These are phyloP conservation scores for Hyphopichia khmerensis DNA, from an alignment of 1,139 yeast genomes.

Conservation along the genomic window DNA sequence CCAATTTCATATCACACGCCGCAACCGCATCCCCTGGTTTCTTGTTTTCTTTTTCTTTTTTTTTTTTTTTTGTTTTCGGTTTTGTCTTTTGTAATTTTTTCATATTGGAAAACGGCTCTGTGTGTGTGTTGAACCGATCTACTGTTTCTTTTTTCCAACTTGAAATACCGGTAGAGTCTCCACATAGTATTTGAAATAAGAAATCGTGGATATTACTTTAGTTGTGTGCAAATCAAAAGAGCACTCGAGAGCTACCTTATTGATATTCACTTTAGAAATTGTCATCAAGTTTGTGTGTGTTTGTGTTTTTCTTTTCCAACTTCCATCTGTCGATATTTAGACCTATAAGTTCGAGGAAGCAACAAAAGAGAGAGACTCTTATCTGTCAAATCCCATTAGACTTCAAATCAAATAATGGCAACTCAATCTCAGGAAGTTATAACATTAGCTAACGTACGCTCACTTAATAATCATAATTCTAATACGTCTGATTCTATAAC, in stretches of 20 bases:
- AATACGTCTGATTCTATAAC: background rate
- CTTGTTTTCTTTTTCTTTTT: background rate
- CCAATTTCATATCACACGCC: background rate
- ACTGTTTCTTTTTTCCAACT: too few relatives aligned
- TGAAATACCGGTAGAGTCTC: too few relatives aligned
- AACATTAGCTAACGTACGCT: slow-evolving; percentile 25
- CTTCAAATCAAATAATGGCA: slow-evolving; percentile 20
- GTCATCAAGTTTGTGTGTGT: background rate
- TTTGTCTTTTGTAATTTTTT: background rate
- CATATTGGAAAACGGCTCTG: background rate
- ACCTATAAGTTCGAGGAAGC: background rate
- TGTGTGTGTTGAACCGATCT: background rate
- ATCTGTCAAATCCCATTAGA: background rate
- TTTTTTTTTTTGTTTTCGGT: background rate
- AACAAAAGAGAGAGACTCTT: background rate
- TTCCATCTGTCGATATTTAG: background rate
- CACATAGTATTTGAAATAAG: too few relatives aligned
- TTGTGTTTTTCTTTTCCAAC: background rate
- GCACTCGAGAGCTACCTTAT: too few relatives aligned
- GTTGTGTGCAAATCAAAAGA: too few relatives aligned
- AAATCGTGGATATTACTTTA: too few relatives aligned
- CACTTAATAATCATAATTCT: slow-evolving; percentile 13
- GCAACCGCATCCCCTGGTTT: background rate
- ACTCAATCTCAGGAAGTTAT: slow-evolving; percentile 30
- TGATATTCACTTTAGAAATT: too few relatives aligned